Evolutionary conservation across 148 eudicot species (phyloP).

Genomic region (Pouteria glomerata): DNA sequence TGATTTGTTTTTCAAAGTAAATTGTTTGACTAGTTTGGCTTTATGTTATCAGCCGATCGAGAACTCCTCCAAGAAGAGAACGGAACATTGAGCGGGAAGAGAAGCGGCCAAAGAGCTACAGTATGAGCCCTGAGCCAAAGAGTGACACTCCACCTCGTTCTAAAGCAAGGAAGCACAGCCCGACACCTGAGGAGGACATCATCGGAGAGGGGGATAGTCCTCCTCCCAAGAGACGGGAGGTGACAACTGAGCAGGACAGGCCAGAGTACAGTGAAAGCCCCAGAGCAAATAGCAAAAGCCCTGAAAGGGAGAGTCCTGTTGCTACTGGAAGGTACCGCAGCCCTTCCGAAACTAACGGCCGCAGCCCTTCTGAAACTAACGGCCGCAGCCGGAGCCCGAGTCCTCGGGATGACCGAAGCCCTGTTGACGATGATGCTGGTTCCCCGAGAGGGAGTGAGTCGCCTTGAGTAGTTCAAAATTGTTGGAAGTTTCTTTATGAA

Average conservation of each 20-base stretch:
- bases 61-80: slow-evolving; percentile 61
- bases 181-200: slow-evolving; percentile 43
- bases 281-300: slow-evolving; percentile 48
- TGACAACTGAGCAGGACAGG: slow-evolving; percentile 30
- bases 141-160: slow-evolving; percentile 35
- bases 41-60: slow-evolving; percentile 56
- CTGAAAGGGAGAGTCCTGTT: slow-evolving; percentile 38
- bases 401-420: slow-evolving; percentile 42
- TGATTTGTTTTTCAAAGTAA: too few species aligned
- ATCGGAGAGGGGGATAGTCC: slow-evolving; percentile 28
- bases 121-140: slow-evolving; percentile 57
- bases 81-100: slow-evolving; percentile 39
- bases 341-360: slow-evolving; percentile 51
- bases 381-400: slow-evolving; percentile 28
- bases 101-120: slow-evolving; percentile 49
- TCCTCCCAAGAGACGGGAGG: slow-evolving; percentile 28
- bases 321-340: slow-evolving; percentile 29
- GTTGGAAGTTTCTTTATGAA: neutral
- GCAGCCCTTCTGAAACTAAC: too few species aligned
- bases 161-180: slow-evolving; percentile 52
- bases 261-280: slow-evolving; percentile 63
- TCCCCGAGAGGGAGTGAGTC: slow-evolving; percentile 52
- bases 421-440: slow-evolving; percentile 16
- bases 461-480: neutral
- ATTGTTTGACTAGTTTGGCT: neutral